Evolutionary conservation across 1,139 yeast genomes (phyloP), one percentile per base, ranked within the genome.

Genomic region (Pichia sp.): DNA sequence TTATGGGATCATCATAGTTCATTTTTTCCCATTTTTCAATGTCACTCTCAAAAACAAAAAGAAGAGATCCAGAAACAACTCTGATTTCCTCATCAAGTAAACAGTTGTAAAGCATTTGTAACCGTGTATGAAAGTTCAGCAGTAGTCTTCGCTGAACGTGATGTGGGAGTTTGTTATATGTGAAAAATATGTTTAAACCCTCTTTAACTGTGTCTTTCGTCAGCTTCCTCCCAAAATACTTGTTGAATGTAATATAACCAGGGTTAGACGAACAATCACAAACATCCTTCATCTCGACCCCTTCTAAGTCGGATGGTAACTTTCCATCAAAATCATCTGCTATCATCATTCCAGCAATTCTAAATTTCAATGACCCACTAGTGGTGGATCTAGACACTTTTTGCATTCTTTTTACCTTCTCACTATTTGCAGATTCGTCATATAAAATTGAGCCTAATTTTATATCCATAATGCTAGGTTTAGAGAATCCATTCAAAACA

Each of bases 311-410:
- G 2, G 22, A 42, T 0, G 49, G 46, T 8, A 54, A 23, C 23
- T 43, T 35, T 3, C 45, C 46, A 11, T 42, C 30, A 12, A 43
- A 46, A 21, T 45, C 43, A 21, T 49, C 45, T 5, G 36, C 69
- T 3, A 82, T 61, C 52, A 80, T 81, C 94, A 91, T 84, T 0
- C 98, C 98, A 52, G 97, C 89, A 2, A 91, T 73, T 44, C 98
- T 66, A 49, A 82, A 77, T 18, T 77, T 71, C 17, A 84, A 64
- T 2, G 79, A 63, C 0, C 96, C 95, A 40, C 93, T 81, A 1
- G 97, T 91, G 2, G 97, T 89, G 0, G 67, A 49, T 1, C 62
- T 57, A 34, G 93, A 72, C 0, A 91, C 96, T 31, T 68, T 60
- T 26, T 64, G 66, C 52, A 91, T 63, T 33, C 97, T 36, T 35